phyloP scores from a whole-genome alignment of 1,139 yeast genomes.

The Hansenula lynferdii region DNA sequence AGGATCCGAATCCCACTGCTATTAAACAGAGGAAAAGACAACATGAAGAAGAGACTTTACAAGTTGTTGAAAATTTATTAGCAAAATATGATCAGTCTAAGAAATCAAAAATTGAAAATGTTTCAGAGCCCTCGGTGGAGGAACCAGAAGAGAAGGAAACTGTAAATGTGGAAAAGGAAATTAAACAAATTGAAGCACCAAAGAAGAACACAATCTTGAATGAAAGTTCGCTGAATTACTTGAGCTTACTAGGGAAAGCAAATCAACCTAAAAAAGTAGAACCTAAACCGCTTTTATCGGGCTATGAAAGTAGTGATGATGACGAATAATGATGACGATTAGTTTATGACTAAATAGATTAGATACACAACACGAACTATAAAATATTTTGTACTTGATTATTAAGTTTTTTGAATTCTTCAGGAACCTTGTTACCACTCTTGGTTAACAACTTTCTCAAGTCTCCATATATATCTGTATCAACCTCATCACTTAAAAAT shows the following conservation, averaged over 20 bases:
- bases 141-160: slow-evolving; percentile 8
- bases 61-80: slow-evolving; percentile 14
- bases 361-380: too few relatives aligned
- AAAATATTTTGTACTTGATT: slow-evolving; percentile 7
- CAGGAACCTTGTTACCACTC: slow-evolving; percentile 18
- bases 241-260: not conserved
- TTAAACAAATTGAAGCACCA: slow-evolving; percentile 1
- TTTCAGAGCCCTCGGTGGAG: slow-evolving; percentile 5
- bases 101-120: slow-evolving; percentile 3
- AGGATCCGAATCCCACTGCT: slow-evolving; percentile 80
- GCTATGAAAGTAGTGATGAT: slow-evolving; percentile 3
- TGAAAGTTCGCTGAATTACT: not conserved
- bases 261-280: not conserved
- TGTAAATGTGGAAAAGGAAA: not conserved
- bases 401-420: slow-evolving; percentile 12
- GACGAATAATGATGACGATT: not conserved
- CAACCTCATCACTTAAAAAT: slow-evolving; percentile 56
- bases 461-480: slow-evolving; percentile 27
- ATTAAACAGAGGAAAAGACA: slow-evolving; percentile 41
- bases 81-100: slow-evolving; percentile 9
- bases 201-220: not conserved
- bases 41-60: slow-evolving; percentile 16
- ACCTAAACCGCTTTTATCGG: not conserved
- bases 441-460: slow-evolving; percentile 16
- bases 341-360: too few relatives aligned